Conservation (phyloP, 2,329 filamentous ascomycete species). For the Cladorrhinum sp. region DNA sequence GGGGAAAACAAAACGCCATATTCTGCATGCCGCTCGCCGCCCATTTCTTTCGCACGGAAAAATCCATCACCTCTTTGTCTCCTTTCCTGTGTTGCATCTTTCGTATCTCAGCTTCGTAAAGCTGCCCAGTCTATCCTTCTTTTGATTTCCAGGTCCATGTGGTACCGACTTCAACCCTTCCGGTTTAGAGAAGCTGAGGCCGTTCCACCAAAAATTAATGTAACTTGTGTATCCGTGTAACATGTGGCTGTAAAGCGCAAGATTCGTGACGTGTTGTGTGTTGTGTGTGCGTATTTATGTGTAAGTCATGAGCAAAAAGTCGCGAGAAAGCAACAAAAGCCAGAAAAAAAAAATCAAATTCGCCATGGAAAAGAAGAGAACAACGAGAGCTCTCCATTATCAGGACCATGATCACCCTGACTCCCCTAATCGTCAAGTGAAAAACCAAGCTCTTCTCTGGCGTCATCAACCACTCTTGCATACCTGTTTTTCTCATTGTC, state of each 20-base stretch:
- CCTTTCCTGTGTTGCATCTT: neutral
- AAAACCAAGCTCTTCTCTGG: slow-evolving; percentile 57
- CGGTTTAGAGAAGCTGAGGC: no score
- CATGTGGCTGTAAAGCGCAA: neutral
- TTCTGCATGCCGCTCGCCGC: neutral
- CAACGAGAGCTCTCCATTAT: neutral
- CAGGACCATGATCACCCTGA: neutral
- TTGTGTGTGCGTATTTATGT: neutral
- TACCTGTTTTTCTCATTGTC: slow-evolving; percentile 47
- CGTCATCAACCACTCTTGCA: slow-evolving; percentile 61
- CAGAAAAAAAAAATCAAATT: neutral
- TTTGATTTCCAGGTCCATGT: neutral
- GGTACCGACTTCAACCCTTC: no score
- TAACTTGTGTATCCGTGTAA: neutral
- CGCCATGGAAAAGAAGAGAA: neutral
- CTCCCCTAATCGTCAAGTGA: neutral
- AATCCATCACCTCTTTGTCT: no score
- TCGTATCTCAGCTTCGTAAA: neutral
- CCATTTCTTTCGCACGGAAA: neutral
- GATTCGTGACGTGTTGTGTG: neutral
- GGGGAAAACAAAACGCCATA: neutral
- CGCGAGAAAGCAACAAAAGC: no score
- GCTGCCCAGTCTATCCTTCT: neutral
- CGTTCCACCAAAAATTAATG: no score
- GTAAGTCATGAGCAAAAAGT: neutral